Evolutionary conservation across 352 stramenopile genomes (phyloP).

Genomic region (Proteromonas lacertae): DNA sequence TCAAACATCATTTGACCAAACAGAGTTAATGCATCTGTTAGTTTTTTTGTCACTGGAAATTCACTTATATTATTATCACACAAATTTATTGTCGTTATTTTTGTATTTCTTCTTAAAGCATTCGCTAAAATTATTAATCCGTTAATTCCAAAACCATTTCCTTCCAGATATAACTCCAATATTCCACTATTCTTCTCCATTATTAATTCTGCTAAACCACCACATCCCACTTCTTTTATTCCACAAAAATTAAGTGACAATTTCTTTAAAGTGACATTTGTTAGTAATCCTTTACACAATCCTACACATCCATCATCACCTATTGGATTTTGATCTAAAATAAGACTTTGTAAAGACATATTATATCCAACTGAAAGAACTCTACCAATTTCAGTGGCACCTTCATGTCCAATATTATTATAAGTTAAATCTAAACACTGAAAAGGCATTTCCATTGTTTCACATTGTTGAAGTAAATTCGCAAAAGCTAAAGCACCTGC

Average conservation of each 20-base stretch:
- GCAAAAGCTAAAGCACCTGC: slow-evolving; percentile 9
- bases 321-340: slow-evolving; percentile 13
- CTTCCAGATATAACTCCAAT: slow-evolving; percentile 9
- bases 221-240: slow-evolving; percentile 6
- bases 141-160: slow-evolving; percentile 7
- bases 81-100: slow-evolving; percentile 7
- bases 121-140: slow-evolving; percentile 3
- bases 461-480: slow-evolving; percentile 7
- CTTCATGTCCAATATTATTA: slow-evolving; percentile 9
- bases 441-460: slow-evolving; percentile 10
- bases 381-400: slow-evolving; percentile 1
- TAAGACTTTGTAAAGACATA: slow-evolving; percentile 8
- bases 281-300: slow-evolving; percentile 11
- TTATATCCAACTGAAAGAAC: slow-evolving; percentile 5
- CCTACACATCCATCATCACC: slow-evolving; percentile 6
- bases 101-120: slow-evolving; percentile 1
- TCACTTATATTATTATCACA: slow-evolving; percentile 12
- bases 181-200: slow-evolving; percentile 4
- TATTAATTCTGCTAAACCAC: slow-evolving; percentile 9
- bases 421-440: slow-evolving; percentile 14
- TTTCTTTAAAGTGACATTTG: slow-evolving; percentile 12
- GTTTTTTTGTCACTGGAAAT: background rate
- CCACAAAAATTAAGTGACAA: slow-evolving; percentile 12
- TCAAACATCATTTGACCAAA: background rate
- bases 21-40: background rate